Evolutionary conservation across 352 stramenopile species (phyloP).

Genomic region (Phytophthora ramorum): DNA sequence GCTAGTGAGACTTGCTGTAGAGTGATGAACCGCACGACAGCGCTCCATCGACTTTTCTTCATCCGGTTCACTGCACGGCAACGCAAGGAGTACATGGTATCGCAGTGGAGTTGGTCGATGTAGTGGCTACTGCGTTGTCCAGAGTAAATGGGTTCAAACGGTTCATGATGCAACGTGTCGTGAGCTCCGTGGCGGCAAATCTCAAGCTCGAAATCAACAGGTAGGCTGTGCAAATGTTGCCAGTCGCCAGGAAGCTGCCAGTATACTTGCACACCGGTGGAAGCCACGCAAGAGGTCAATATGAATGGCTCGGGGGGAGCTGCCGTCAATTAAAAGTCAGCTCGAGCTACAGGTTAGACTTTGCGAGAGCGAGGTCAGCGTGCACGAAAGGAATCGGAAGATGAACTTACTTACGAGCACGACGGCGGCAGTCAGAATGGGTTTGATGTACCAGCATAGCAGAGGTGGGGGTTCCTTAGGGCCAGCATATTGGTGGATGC

Average conservation of each 20-base stretch:
- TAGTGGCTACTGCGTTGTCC: conserved; percentile 42
- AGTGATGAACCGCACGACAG: conserved; percentile 55
- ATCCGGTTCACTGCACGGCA: conserved; percentile 58
- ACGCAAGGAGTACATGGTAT: conserved; percentile 58
- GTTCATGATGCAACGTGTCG: conserved; percentile 23
- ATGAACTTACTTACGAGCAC: conserved; percentile 69
- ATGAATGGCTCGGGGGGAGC: conserved; percentile 65
- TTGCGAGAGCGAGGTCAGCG: neutral
- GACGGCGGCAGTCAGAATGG: conserved; percentile 52
- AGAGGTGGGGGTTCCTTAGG: conserved; percentile 43
- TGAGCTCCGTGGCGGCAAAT: conserved; percentile 41
- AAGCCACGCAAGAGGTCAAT: conserved; percentile 54
- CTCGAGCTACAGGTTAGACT: neutral
- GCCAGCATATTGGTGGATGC: conserved; percentile 50
- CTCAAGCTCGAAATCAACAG: conserved; percentile 63
- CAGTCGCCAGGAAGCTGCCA: conserved; percentile 64
- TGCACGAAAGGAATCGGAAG: neutral
- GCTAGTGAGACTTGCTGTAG: conserved; percentile 57
- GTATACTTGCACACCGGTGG: conserved; percentile 54
- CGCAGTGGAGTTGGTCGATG: conserved; percentile 38
- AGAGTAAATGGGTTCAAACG: conserved; percentile 53
- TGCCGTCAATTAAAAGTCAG: conserved; percentile 20
- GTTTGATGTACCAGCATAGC: conserved; percentile 60
- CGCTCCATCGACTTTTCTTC: conserved; percentile 63
- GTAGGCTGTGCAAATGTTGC: conserved; percentile 44